phyloP scores from a whole-genome alignment of 1,139 yeast genomes.

The Protomyces lactucae-debilis region DNA sequence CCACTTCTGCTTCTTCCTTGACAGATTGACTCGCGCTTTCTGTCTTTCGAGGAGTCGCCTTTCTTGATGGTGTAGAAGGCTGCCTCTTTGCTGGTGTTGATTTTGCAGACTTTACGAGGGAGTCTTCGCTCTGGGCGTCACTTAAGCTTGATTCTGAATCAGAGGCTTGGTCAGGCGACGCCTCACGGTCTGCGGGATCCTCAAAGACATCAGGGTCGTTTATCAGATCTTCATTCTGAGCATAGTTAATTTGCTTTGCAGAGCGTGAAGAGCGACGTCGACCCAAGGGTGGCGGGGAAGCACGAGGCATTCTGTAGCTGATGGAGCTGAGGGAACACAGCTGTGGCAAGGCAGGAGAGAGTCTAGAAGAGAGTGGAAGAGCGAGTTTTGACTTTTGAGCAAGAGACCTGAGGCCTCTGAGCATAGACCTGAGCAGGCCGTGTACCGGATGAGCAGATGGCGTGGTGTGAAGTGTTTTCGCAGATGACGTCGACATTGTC shows the following conservation, averaged over 20 bases:
- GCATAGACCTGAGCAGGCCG: too few species aligned
- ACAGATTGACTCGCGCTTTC: background rate
- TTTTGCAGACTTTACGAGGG: background rate
- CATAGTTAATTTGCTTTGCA: conserved; percentile 5
- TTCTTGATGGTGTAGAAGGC: background rate
- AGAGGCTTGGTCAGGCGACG: conserved; percentile 21
- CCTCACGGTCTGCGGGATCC: conserved; percentile 12
- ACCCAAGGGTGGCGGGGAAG: background rate
- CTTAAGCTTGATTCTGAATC: conserved; percentile 4
- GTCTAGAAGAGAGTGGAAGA: too few species aligned
- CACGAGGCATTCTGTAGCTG: background rate
- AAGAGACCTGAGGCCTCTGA: too few species aligned
- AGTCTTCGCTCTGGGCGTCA: conserved; percentile 10
- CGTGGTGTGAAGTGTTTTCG: too few species aligned
- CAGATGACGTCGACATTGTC: too few species aligned
- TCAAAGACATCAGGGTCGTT: conserved; percentile 21
- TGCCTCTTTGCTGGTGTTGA: background rate
- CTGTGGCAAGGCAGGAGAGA: too few species aligned
- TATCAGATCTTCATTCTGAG: conserved; percentile 3
- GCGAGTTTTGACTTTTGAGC: too few species aligned
- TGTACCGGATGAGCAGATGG: too few species aligned
- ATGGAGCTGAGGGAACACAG: too few species aligned
- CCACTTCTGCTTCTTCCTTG: background rate
- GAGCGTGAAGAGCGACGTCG: conserved; percentile 12
- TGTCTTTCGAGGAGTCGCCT: background rate